Evolutionary conservation across 2,329 filamentous ascomycete species (phyloP).

Genomic region (Claviceps sp.): DNA sequence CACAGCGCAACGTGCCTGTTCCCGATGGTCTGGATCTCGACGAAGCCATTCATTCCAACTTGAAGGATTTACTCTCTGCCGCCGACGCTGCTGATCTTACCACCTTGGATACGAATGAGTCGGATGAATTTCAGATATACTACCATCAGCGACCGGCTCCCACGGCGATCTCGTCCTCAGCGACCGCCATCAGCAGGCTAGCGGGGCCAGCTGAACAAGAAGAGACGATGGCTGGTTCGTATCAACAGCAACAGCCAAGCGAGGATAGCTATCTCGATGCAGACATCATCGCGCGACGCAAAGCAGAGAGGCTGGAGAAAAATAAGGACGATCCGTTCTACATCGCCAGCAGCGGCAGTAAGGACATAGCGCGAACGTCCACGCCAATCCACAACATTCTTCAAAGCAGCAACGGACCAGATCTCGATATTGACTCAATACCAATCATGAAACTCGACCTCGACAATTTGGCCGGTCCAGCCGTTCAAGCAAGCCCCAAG

Average conservation of each 20-base stretch:
- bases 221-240: constrained; percentile 29
- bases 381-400: constrained; percentile 72
- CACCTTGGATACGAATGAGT: constrained; percentile 35
- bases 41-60: constrained; percentile 63
- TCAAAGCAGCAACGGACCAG: constrained; percentile 57
- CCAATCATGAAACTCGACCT: constrained; percentile 89
- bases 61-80: constrained; percentile 52
- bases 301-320: constrained; percentile 64
- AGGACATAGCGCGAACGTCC: constrained; percentile 45
- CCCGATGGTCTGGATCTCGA: constrained; percentile 68
- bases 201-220: constrained; percentile 35
- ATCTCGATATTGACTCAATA: constrained; percentile 85
- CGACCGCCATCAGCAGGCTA: constrained; percentile 41
- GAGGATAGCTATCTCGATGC: constrained; percentile 58
- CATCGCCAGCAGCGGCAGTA: constrained; percentile 37
- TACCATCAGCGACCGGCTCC: constrained; percentile 45
- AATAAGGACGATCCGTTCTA: constrained; percentile 95
- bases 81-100: constrained; percentile 40
- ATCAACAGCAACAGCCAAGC: constrained; percentile 46
- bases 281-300: constrained; percentile 60
- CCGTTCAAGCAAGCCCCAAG: constrained; percentile 18
- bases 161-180: constrained; percentile 35
- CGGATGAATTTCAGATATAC: constrained; percentile 55
- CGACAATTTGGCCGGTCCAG: constrained; percentile 31
- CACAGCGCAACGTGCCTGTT: constrained; percentile 74